Evolutionary conservation across 139 green algal genomes (phyloP), one percentile per base, ranked within the genome.

Genomic region (Pedinophyceae sp.): DNA sequence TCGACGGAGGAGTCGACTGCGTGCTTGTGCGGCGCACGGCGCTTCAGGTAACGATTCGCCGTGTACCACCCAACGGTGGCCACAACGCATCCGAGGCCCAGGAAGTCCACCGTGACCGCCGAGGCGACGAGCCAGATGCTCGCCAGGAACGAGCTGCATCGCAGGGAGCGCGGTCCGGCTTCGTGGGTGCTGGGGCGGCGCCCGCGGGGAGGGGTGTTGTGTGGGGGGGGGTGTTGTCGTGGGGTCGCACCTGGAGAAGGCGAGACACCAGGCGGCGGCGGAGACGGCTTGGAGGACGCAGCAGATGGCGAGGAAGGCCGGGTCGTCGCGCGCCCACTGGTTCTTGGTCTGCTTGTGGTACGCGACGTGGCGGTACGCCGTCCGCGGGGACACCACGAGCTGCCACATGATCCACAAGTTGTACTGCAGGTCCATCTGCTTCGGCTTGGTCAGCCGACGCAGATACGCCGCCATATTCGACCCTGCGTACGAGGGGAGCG

Each of bases 341-440:
- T 95, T 89, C 56, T 97, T 97, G 0, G 89, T 97, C 53, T 97
- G 82, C 49, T 93, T 95, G 65, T 95, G 89, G 54, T 97, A 97
- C 1, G 87, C 77, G 0, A 85, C 90, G 66, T 97, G 89, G 22
- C 84, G 80, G 57, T 97, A 97, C 46, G 27, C 26, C 50, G 20
- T 55, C 50, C 7, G 27, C 13, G 27, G 27, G 24, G 30, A 48
- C 17, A 30, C 17, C 24, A 43, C 22, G 46, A 38, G 29, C 10
- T 27, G 2, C 55, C 87, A 57, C 85, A 97, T 96, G 25, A 93
- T 69, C 89, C 89, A 97, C 23, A 94, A 81, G 0, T 83, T 86
- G 63, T 93, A 97, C 77, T 97, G 84, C 2, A 93, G 73, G 50
- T 97, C 88, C 83, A 86, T 86, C 56, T 93, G 83, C 45, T 61